Conservation (phyloP, 495 filamentous ascomycete genomes). For the Penicillium arizonense region DNA sequence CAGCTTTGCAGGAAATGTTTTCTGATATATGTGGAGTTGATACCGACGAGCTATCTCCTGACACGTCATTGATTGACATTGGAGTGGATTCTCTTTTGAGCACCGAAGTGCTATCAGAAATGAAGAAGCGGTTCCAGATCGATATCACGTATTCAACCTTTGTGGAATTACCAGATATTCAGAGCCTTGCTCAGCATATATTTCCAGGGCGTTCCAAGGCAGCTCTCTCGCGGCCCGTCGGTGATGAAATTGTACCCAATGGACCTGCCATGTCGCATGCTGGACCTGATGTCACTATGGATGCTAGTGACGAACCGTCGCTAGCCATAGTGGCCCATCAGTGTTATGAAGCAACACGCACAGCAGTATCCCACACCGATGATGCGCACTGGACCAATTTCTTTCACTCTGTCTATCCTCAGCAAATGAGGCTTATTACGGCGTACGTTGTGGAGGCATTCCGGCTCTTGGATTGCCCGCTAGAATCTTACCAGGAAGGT, state of each 20-base stretch:
- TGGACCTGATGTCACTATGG: neutral
- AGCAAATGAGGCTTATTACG: constrained; percentile 32
- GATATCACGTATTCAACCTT: neutral
- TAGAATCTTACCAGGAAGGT: constrained; percentile 4
- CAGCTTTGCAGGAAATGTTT: neutral
- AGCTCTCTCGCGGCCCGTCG: neutral
- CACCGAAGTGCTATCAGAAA: constrained; percentile 38
- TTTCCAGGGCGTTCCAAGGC: neutral
- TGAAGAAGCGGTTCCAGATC: constrained; percentile 18
- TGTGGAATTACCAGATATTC: neutral
- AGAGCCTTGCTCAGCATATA: neutral
- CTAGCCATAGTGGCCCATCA: constrained; percentile 10
- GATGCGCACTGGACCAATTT: constrained; percentile 15
- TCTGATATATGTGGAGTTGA: neutral
- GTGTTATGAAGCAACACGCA: constrained; percentile 2
- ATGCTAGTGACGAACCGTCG: neutral
- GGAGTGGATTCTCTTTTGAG: constrained; percentile 42
- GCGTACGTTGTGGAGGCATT: constrained; percentile 43
- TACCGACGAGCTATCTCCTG: neutral
- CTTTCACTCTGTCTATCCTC: constrained; percentile 28
- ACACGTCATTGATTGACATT: constrained; percentile 20
- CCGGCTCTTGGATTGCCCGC: constrained; percentile 24
- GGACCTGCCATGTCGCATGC: neutral
- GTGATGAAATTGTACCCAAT: neutral
- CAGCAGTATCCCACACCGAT: neutral